Evolutionary conservation across 1,284 basidiomycete species (phyloP).

Genomic region (Heterobasidion occidentale): DNA sequence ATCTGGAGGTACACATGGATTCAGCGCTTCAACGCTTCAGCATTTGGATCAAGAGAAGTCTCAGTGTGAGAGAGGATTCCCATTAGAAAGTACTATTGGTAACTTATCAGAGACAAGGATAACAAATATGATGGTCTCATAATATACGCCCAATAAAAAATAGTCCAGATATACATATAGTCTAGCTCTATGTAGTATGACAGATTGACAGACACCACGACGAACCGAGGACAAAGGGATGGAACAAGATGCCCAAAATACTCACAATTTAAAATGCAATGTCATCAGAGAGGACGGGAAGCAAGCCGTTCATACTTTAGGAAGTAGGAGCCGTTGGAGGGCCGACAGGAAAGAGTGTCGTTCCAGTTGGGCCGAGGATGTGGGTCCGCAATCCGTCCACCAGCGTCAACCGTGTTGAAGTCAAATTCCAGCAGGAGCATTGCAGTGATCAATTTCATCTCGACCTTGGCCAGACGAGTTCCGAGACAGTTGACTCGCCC

Average conservation of each 20-base stretch:
- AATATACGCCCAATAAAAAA: too few species aligned
- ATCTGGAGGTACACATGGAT: too few species aligned
- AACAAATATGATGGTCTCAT: too few species aligned
- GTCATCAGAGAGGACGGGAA: neutral
- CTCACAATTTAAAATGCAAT: neutral
- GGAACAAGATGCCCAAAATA: neutral
- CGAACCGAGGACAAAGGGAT: neutral
- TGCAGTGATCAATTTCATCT: constrained; percentile 59
- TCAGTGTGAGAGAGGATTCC: too few species aligned
- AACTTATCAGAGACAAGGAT: too few species aligned
- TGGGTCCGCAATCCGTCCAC: constrained; percentile 33
- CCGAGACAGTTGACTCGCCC: constrained; percentile 63
- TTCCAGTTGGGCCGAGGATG: constrained; percentile 68
- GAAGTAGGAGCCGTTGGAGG: constrained; percentile 42
- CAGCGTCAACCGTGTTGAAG: constrained; percentile 42
- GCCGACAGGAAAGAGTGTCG: constrained; percentile 59
- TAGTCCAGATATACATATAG: too few species aligned
- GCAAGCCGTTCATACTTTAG: constrained; percentile 34
- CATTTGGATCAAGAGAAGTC: too few species aligned
- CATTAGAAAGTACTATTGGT: too few species aligned
- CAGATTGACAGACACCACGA: neutral
- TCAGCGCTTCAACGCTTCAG: too few species aligned
- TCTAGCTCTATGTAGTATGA: too few species aligned
- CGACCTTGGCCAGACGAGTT: constrained; percentile 60
- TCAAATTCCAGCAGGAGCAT: constrained; percentile 57